Percentiles rank a stretch among this genome's conserved stretches.
These are phyloP conservation scores for Rhododendron simsii DNA, from an alignment of 148 eudicot genomes.

Conservation along the genomic window DNA sequence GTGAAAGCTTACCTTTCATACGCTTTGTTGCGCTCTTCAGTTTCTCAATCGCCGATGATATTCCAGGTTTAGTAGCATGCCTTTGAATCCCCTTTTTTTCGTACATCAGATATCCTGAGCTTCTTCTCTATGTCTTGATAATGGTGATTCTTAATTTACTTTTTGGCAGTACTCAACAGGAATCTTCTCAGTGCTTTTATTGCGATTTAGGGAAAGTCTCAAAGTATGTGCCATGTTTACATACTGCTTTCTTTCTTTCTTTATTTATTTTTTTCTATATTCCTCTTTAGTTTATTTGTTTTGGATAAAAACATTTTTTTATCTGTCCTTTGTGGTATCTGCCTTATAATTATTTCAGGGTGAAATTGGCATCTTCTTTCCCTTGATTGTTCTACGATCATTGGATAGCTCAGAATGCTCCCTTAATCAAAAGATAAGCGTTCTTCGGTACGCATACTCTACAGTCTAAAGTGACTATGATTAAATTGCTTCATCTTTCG, in stretches of 20 bases:
- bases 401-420: constrained; percentile 73
- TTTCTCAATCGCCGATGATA: constrained; percentile 76
- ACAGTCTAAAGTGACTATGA: neutral
- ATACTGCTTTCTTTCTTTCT: neutral
- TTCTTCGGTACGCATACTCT: constrained; percentile 55
- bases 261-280: neutral
- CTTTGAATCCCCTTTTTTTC: neutral
- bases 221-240: constrained; percentile 44
- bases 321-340: constrained; percentile 8
- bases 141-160: constrained; percentile 7
- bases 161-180: constrained; percentile 78
- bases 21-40: constrained; percentile 78
- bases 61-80: constrained; percentile 62
- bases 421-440: constrained; percentile 62
- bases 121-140: constrained; percentile 1
- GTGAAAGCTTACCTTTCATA: constrained; percentile 93
- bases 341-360: constrained; percentile 43
- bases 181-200: constrained; percentile 75
- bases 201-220: constrained; percentile 85
- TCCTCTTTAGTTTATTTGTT: neutral
- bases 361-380: constrained; percentile 95
- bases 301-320: neutral
- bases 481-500: neutral
- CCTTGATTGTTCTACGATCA: constrained; percentile 76
- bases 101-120: neutral